Evolutionary conservation across 257 asterid species (phyloP), one percentile per base, ranked within the genome.

Genomic region (Osmanthus fragrans): DNA sequence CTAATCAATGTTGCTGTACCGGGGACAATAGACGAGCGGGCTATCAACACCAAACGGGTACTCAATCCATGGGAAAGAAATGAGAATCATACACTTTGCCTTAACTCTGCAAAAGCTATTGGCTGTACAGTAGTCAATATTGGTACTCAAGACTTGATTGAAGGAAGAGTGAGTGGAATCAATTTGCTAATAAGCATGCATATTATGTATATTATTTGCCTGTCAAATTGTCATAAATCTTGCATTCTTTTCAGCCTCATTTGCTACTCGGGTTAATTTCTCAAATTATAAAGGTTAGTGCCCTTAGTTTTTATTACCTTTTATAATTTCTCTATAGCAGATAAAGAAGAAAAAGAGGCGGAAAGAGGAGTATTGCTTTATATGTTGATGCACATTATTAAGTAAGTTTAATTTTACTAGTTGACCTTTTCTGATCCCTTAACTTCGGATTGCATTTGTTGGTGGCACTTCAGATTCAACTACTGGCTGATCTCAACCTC

Each of bases 41-140:
- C 99, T 74, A 94, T 94, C 79, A 94, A 94, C 89, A 86, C 90
- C 65, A 94, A 94, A 85, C 82, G 82, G 80, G 88, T 92, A 32
- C 87, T 92, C 79, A 94, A 94, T 80, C 99, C 99, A 25, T 94
- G 99, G 99, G 97, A 94, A 83, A 94, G 96, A 87, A 94, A 92
- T 75, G 98, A 94, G 85, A 94, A 94, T 73, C 97, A 94, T 78
- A 94, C 97, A 16, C 94, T 94, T 51, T 89, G 98, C 73, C 97
- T 94, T 84, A 94, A 94, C 87, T 94, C 98, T 83, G 98, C 98
- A 40, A 94, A 94, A 86, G 98, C 98, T 68, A 94, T 94, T 85
- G 98, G 98, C 47, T 94, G 98, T 85, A 94, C 97, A 4, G 98
- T 94, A 9, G 98, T 94, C 49, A 94, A 94, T 81, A 92, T 94